Evolutionary conservation across 164 flowering plant genomes (phyloP).

Genomic region (Liriodendron chinense): DNA sequence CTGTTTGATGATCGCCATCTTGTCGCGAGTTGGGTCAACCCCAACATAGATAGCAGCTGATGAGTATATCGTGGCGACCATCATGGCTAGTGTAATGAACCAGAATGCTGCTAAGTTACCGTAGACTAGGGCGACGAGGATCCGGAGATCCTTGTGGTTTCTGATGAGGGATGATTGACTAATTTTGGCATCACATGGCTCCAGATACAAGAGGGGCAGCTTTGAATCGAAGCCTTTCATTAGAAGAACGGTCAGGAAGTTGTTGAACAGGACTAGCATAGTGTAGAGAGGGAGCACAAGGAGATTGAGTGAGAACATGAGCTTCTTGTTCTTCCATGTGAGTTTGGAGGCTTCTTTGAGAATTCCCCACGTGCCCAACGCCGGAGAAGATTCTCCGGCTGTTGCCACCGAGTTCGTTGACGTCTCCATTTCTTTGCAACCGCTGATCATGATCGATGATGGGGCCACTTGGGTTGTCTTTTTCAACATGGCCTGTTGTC

Average conservation of each 20-base stretch:
- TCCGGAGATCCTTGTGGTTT: background rate
- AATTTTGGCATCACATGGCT: background rate
- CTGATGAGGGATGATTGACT: background rate
- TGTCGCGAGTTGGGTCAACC: background rate
- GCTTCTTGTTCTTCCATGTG: constrained; percentile 1
- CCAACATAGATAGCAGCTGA: background rate
- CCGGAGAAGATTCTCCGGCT: background rate
- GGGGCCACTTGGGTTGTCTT: background rate
- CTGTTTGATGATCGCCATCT: constrained; percentile 1
- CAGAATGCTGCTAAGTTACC: constrained; percentile 10
- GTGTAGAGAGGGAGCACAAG: background rate
- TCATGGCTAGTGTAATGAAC: constrained; percentile 5
- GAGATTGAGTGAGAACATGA: background rate
- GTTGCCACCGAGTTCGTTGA: background rate
- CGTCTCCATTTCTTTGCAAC: background rate
- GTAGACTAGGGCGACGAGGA: constrained; percentile 4
- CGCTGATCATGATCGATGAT: background rate
- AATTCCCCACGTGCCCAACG: background rate
- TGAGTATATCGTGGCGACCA: constrained; percentile 3
- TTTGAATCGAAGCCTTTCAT: background rate
- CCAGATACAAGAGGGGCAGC: constrained; percentile 1
- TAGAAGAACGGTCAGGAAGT: background rate
- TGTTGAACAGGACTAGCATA: background rate
- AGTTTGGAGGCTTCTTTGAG: constrained; percentile 3
- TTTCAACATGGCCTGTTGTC: background rate